These are phyloP conservation scores for Medicago ruthenica DNA, from an alignment of 306 rosid genomes.

Conservation along the genomic window DNA sequence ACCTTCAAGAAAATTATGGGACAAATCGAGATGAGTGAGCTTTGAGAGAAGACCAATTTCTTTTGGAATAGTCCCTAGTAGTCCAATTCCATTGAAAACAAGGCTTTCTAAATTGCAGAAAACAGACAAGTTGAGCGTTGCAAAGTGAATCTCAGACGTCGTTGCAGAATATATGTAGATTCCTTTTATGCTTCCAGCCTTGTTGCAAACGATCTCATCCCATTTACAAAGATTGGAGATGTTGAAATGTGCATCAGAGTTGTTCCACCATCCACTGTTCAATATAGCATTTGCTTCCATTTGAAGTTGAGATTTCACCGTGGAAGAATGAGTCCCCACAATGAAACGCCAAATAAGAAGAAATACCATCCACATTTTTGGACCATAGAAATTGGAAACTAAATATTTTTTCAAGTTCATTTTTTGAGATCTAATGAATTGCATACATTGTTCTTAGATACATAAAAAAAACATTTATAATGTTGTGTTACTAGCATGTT, in stretches of 20 bases:
- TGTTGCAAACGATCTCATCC: background rate
- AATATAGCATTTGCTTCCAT: background rate
- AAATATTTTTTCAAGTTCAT: too few relatives aligned
- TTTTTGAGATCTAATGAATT: too few relatives aligned
- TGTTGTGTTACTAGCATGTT: too few relatives aligned
- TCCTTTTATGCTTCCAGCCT: background rate
- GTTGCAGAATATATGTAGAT: background rate
- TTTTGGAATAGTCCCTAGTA: background rate
- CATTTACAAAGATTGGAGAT: background rate
- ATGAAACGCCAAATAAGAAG: too few relatives aligned
- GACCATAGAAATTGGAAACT: too few relatives aligned
- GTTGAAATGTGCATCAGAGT: too few relatives aligned
- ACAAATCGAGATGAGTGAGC: background rate
- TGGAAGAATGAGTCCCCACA: background rate
- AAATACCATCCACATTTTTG: too few relatives aligned
- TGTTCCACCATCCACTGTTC: background rate
- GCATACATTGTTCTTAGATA: too few relatives aligned
- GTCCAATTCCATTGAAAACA: rapidly evolving
- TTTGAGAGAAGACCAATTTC: background rate
- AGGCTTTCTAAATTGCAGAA: background rate
- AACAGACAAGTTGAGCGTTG: background rate
- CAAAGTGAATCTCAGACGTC: too few relatives aligned
- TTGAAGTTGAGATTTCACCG: background rate
- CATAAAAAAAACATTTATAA: too few relatives aligned
- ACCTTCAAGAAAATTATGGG: background rate